Evolutionary conservation across 768 basidiomycete species (phyloP), one percentile per base, ranked within the genome.

Genomic region (Tylopilus cervinicoccineus): DNA sequence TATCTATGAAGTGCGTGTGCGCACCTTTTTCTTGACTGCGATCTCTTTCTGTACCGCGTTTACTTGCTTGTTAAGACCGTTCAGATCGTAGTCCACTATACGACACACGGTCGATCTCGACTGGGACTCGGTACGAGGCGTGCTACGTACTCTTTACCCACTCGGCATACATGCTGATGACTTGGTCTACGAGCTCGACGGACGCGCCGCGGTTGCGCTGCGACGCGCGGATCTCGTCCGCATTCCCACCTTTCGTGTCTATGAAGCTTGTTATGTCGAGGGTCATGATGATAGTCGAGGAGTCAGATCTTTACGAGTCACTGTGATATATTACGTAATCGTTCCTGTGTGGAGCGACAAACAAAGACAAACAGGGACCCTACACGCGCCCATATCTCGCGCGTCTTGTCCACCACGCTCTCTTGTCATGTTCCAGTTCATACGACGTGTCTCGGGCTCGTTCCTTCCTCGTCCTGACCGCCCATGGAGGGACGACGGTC

Each of bases 1-100:
- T 20, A 11, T 5, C 17, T 4, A 9, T 7, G 9, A 9, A 5
- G 17, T 13, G 24, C 23, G 37, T 11, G 27, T n/a, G 27, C 64
- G 26, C 47, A 83, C 92, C 84, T 95, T 98, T 71, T 92, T 96
- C 81, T 93, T 96, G 2, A 79, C 76, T 11, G 83, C 84, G 61
- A 99, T 97, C 68, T 97, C 82, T 68, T 98, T 99, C 74, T 99
- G 94, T 11, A 94, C 75, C 13, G 80, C 80, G 59, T 99, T 98
- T 33, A 90, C 80, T 57, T 90, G 78, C 66, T 94, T 93, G 57
- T 82, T 77, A 42, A 88, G 69, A 16, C 75, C 76, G 58, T 88
- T 90, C 19, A 81, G 75, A 42, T 96, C 91, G 62, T 82, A 98
- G 60, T 93, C 87, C 78, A 87, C 95, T 98, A 59, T 0, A 34